Percentiles rank a stretch among this genome's conserved stretches.
Evolutionary conservation across 768 basidiomycete species (phyloP).

Genomic region (Boletus vermiculosoides): DNA sequence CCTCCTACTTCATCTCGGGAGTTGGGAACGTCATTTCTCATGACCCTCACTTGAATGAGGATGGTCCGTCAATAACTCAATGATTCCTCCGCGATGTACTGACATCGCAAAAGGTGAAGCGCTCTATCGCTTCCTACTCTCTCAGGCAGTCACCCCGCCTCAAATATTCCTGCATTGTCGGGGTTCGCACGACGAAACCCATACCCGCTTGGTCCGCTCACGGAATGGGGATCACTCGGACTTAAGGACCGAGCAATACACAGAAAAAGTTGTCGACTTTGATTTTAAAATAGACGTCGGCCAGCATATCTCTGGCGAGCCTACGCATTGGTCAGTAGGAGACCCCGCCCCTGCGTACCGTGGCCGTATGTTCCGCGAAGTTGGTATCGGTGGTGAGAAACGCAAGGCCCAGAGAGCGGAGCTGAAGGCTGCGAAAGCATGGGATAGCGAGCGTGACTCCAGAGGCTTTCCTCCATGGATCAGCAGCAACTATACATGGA

Average conservation of each 20-base stretch:
- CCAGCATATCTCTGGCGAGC: constrained; percentile 39
- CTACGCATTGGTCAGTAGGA: constrained; percentile 57
- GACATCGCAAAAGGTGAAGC: constrained; percentile 51
- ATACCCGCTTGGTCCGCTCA: constrained; percentile 44
- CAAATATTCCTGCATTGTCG: constrained; percentile 44
- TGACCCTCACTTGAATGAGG: constrained; percentile 64
- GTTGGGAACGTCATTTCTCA: constrained; percentile 63
- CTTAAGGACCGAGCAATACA: constrained; percentile 48
- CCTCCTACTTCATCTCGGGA: constrained; percentile 52
- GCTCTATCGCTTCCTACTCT: constrained; percentile 70
- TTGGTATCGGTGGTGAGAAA: constrained; percentile 39
- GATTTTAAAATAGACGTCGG: constrained; percentile 62
- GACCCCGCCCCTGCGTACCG: constrained; percentile 66
- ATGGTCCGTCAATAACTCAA: constrained; percentile 43
- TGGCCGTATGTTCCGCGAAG: constrained; percentile 59
- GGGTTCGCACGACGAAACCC: constrained; percentile 58
- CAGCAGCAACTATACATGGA: constrained; percentile 33
- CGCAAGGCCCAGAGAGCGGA: constrained; percentile 44
- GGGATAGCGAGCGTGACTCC: constrained; percentile 43
- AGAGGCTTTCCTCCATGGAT: constrained; percentile 56
- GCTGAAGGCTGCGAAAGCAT: constrained; percentile 42
- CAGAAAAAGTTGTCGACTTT: constrained; percentile 63
- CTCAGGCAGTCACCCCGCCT: constrained; percentile 49
- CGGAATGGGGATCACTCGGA: constrained; percentile 34
- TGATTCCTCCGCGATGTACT: neutral